Evolutionary conservation across 2,329 filamentous ascomycete species (phyloP).

Genomic region (Verticillium nonalfalfae): DNA sequence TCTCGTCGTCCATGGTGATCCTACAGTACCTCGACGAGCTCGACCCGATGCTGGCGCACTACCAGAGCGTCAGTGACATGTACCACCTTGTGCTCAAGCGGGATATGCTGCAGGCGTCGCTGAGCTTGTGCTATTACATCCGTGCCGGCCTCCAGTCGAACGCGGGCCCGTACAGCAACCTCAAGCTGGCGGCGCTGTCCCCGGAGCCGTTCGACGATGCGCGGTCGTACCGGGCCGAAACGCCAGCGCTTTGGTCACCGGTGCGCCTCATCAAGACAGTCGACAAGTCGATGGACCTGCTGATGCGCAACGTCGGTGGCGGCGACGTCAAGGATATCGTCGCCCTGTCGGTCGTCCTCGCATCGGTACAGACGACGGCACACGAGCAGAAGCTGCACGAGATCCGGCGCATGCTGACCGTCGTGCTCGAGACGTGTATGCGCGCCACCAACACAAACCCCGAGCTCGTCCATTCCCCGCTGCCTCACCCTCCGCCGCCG

Average conservation of each 20-base stretch:
- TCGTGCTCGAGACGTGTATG: conserved; percentile 37
- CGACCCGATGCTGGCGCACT: conserved; percentile 38
- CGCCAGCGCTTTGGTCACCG: conserved; percentile 34
- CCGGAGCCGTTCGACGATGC: conserved; percentile 26
- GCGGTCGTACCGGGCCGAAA: conserved; percentile 24
- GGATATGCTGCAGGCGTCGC: conserved; percentile 48
- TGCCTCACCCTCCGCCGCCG: background rate
- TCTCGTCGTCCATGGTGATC: conserved; percentile 49
- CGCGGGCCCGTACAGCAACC: conserved; percentile 5
- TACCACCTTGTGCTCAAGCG: conserved; percentile 46
- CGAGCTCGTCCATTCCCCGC: conserved; percentile 21
- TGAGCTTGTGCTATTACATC: conserved; percentile 51
- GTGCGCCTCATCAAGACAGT: conserved; percentile 34
- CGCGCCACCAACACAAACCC: conserved; percentile 35
- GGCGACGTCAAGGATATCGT: conserved; percentile 45
- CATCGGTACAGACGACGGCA: conserved; percentile 32
- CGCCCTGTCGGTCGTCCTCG: conserved; percentile 39
- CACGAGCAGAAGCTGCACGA: conserved; percentile 34
- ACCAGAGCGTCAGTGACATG: conserved; percentile 42
- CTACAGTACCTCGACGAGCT: conserved; percentile 49
- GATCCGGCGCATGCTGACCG: conserved; percentile 31
- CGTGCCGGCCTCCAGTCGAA: conserved; percentile 20
- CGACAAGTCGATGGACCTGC: conserved; percentile 38
- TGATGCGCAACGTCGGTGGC: conserved; percentile 39
- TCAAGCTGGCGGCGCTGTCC: conserved; percentile 20